Conservation (phyloP, 768 basidiomycete genomes). For the Leccinum truebloodii region DNA sequence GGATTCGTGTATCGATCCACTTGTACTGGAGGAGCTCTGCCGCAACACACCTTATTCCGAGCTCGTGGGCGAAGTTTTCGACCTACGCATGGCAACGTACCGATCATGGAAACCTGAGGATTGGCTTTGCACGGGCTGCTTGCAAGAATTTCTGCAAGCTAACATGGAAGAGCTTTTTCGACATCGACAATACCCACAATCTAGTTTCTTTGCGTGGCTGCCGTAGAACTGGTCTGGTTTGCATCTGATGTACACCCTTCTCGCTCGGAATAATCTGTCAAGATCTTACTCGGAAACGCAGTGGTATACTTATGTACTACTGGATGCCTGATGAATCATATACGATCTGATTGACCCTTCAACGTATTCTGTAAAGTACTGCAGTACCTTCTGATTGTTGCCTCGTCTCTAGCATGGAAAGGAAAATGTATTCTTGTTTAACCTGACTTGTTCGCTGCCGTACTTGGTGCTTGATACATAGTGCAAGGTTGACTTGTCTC, state of each 20-base stretch:
- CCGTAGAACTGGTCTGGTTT: background rate
- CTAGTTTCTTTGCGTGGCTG: background rate
- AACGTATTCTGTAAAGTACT: background rate
- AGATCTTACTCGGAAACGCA: background rate
- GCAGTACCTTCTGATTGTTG: background rate
- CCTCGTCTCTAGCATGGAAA: background rate
- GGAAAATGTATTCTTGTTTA: background rate
- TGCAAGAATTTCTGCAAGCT: constrained; percentile 8
- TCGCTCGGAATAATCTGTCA: background rate
- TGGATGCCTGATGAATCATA: background rate
- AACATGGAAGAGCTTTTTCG: constrained; percentile 11
- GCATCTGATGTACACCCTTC: background rate
- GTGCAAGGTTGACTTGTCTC: no score
- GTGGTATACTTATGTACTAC: background rate
- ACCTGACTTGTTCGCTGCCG: no score
- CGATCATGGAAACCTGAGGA: constrained; percentile 6
- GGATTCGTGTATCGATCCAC: constrained; percentile 5
- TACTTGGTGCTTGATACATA: no score
- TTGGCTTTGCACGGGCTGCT: constrained; percentile 15
- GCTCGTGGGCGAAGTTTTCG: constrained; percentile 5
- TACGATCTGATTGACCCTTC: background rate
- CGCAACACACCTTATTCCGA: constrained; percentile 8
- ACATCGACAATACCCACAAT: background rate
- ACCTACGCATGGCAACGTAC: constrained; percentile 5
- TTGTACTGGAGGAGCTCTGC: constrained; percentile 7